Evolutionary conservation across 805 yeast genomes (phyloP).

Genomic region (Candida taoyuanica): DNA sequence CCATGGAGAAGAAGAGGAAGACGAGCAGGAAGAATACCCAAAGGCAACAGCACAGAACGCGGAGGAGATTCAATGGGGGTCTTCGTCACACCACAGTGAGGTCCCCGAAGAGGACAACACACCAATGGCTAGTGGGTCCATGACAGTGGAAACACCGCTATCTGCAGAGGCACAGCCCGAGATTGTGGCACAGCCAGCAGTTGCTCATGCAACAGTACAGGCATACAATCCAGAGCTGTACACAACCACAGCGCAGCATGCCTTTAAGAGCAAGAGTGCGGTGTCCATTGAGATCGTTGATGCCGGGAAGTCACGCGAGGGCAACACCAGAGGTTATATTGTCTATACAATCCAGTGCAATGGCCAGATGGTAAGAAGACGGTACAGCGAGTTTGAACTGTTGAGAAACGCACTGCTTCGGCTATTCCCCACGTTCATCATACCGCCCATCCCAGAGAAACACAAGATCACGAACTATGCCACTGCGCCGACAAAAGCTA

Average conservation of each 20-base stretch:
- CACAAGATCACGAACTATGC: slow-evolving; percentile 51
- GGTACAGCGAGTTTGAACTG: slow-evolving; percentile 91
- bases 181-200: too few species aligned
- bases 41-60: neutral
- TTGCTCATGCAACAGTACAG: slow-evolving; percentile 12
- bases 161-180: too few species aligned
- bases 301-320: slow-evolving; percentile 84
- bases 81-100: neutral
- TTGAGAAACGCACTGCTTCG: slow-evolving; percentile 66
- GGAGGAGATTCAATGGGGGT: neutral
- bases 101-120: slow-evolving; percentile 2
- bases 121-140: neutral
- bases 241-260: slow-evolving; percentile 18
- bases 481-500: slow-evolving; percentile 38
- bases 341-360: slow-evolving; percentile 73
- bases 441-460: slow-evolving; percentile 94
- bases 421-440: slow-evolving; percentile 71
- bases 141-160: too few species aligned
- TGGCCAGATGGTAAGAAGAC: slow-evolving; percentile 64
- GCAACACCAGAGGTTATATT: slow-evolving; percentile 68
- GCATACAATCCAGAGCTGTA: slow-evolving; percentile 29
- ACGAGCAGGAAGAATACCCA: slow-evolving; percentile 1
- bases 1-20: slow-evolving; percentile 19
- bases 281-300: slow-evolving; percentile 51
- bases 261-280: slow-evolving; percentile 18